Evolutionary conservation across 768 basidiomycete genomes (phyloP), one percentile per base, ranked within the genome.

Genomic region (Leccinum ochraceum): DNA sequence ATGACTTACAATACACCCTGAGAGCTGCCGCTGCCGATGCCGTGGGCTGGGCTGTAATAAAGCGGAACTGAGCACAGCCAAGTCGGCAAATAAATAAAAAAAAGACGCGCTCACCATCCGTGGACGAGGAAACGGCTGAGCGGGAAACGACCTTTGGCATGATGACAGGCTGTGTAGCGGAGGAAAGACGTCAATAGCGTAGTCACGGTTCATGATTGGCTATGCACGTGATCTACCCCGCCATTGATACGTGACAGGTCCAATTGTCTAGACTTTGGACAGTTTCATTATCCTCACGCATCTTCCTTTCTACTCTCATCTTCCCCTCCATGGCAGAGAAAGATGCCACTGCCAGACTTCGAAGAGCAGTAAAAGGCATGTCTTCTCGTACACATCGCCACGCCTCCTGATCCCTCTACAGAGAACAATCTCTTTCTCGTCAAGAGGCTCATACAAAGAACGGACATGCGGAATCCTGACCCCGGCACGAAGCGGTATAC

Each of bases 401-500:
- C 62, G 36, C 7, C 48, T 28, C 36, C 60, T 74, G 46, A 64
- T 67, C 62, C 68, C 30, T 66, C 48, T 59, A 39, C 71, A 98
- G 95, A 96, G 78, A 95, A 96, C 78, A 96, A 96, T 77, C 85
- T 97, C 65, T 89, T 95, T 67, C 86, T 96, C 62, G 92, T 97
- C 69, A 90, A 87, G 77, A 84, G 95, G 37, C 87, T 98, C 65
- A 81, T 94, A 57, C 86, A 91, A 74, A 79, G 89, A 67, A 89
- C 89, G 9, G 94, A 97, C 69, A 86, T 97, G 80, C 86, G 95
- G 22, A 98, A 98, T 76, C 87, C 93, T 9, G 95, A 98, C 76
- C 80, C 88, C 11, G 82, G 81, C 16, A 78, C 85, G 24, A 84
- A 83, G 64, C 83, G 92, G 8, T 89, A 89, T 71, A 97, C 95